These are phyloP conservation scores for Tricholoma sp. DNA, from an alignment of 768 basidiomycete species.

Conservation along the genomic window DNA sequence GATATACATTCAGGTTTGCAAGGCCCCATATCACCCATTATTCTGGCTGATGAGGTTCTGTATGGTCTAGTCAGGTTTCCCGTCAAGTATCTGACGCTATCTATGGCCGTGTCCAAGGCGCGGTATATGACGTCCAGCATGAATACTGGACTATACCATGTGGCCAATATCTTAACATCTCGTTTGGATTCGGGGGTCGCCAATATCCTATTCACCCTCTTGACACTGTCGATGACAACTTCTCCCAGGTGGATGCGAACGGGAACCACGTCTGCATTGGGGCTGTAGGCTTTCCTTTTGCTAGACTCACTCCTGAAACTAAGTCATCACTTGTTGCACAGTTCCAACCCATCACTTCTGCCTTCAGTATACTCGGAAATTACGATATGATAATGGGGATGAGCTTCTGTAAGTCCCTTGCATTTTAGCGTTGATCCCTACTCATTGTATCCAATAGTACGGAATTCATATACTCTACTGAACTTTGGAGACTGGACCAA, in stretches of 20 bases:
- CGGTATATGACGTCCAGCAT: constrained; percentile 50
- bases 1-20: constrained; percentile 46
- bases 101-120: constrained; percentile 73
- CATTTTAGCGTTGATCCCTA: not conserved
- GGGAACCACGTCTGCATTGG: constrained; percentile 64
- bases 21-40: not conserved
- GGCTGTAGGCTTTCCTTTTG: constrained; percentile 40
- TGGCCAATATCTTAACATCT: constrained; percentile 63
- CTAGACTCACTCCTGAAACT: not conserved
- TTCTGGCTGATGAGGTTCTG: not conserved
- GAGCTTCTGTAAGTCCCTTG: constrained; percentile 55
- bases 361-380: constrained; percentile 70
- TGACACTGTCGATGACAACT: constrained; percentile 61
- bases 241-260: constrained; percentile 35
- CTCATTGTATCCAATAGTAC: constrained; percentile 42
- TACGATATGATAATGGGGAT: constrained; percentile 84
- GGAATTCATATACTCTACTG: constrained; percentile 69
- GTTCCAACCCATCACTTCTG: constrained; percentile 82
- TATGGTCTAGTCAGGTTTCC: constrained; percentile 56
- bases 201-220: constrained; percentile 73
- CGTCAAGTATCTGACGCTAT: constrained; percentile 74
- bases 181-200: constrained; percentile 65
- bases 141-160: constrained; percentile 75
- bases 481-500: constrained; percentile 69
- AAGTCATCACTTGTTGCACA: constrained; percentile 21